Conservation (phyloP, 176 grass and related monocot species). For the Elaeis guineensis region DNA sequence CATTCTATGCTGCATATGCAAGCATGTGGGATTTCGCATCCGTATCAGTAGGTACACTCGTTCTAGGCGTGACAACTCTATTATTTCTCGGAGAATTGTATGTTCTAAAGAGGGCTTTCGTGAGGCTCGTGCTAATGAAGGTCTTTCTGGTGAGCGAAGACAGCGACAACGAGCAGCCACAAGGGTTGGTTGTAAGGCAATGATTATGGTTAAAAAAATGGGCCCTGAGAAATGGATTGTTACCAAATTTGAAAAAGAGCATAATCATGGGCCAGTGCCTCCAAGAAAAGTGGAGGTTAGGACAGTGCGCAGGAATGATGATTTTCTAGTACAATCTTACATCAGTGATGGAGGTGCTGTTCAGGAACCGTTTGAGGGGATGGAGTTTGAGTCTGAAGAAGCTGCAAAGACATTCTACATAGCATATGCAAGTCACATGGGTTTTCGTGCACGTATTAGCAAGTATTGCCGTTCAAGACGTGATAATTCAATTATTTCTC, state of each 20-base stretch:
- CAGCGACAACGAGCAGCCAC: conserved; percentile 31
- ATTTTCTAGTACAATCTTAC: conserved; percentile 23
- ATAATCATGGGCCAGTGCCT: conserved; percentile 53
- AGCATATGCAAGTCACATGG: conserved; percentile 58
- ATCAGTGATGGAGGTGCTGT: conserved; percentile 12
- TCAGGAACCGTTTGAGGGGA: conserved; percentile 62
- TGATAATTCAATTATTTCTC: conserved; percentile 92
- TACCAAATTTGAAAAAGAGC: conserved; percentile 45
- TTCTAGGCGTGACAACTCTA: conserved; percentile 60
- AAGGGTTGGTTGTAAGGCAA: conserved; percentile 72
- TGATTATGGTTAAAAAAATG: conserved; percentile 54
- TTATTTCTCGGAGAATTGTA: conserved; percentile 59
- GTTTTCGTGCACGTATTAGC: conserved; percentile 82
- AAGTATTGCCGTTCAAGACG: conserved; percentile 76
- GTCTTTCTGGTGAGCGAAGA: conserved; percentile 31
- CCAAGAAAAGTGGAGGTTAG: conserved; percentile 42
- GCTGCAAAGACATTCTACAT: conserved; percentile 76
- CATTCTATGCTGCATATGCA: conserved; percentile 56
- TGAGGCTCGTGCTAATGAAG: conserved; percentile 38
- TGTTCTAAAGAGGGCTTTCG: conserved; percentile 67
- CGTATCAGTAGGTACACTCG: conserved; percentile 55
- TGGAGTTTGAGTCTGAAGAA: conserved; percentile 92
- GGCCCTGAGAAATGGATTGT: conserved; percentile 44
- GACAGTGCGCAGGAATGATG: conserved; percentile 5
- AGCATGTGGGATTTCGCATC: conserved; percentile 37